phyloP scores from a whole-genome alignment of 2,329 filamentous ascomycete species.

The Pezicula neosporulosa region DNA sequence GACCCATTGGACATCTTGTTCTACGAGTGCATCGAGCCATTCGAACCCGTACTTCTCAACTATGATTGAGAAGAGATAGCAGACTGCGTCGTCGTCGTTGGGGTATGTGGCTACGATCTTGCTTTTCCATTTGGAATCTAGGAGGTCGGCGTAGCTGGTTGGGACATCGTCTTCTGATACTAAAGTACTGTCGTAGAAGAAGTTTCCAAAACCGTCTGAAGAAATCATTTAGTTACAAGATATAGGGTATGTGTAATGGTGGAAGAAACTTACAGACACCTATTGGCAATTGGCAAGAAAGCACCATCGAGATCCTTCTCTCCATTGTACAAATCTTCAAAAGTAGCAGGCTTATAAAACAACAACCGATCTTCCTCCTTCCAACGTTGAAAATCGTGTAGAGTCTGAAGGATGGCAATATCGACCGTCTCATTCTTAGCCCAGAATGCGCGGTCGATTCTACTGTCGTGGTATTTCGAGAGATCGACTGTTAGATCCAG shows the following conservation, averaged over 20 bases:
- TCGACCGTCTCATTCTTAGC: slow-evolving; percentile 38
- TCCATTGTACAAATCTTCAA: slow-evolving; percentile 36
- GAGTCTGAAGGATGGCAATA: slow-evolving; percentile 44
- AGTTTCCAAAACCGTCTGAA: background rate
- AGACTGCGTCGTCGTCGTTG: slow-evolving; percentile 54
- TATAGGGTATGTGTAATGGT: too few relatives aligned
- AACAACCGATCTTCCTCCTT: slow-evolving; percentile 42
- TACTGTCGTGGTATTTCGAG: slow-evolving; percentile 50
- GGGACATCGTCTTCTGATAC: slow-evolving; percentile 30
- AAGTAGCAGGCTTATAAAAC: slow-evolving; percentile 44
- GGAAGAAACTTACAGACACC: background rate
- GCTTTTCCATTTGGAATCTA: slow-evolving; percentile 47
- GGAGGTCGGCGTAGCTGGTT: slow-evolving; percentile 38
- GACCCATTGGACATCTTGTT: slow-evolving; percentile 50
- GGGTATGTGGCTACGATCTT: slow-evolving; percentile 53
- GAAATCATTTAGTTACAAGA: background rate
- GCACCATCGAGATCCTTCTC: slow-evolving; percentile 40
- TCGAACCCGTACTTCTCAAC: slow-evolving; percentile 36
- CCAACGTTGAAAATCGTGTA: slow-evolving; percentile 51
- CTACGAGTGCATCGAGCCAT: slow-evolving; percentile 45
- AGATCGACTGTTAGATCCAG: slow-evolving; percentile 52
- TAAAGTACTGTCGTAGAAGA: background rate
- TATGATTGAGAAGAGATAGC: slow-evolving; percentile 46
- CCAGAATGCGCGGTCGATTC: slow-evolving; percentile 42
- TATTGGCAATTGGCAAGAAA: slow-evolving; percentile 29